Conservation (phyloP, 306 rosid genomes). For the barrel medic (Medicago truncatula) region DNA sequence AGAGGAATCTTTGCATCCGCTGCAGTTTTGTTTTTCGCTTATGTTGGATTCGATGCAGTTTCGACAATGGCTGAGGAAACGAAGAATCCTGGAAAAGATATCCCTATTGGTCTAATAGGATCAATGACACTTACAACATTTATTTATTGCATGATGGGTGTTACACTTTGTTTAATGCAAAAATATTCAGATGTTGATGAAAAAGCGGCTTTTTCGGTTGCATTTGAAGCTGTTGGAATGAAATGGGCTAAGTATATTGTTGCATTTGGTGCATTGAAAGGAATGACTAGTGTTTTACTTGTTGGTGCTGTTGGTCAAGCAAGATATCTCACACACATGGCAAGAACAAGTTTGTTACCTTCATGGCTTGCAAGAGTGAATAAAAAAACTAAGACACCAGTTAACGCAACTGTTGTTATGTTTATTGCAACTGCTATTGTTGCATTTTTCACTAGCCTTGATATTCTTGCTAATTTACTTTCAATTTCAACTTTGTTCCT, state of each 20-base stretch:
- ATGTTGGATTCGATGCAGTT: constrained; percentile 73
- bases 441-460: constrained; percentile 69
- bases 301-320: constrained; percentile 80
- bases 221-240: constrained; percentile 68
- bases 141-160: constrained; percentile 54
- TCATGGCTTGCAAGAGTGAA: constrained; percentile 69
- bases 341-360: constrained; percentile 70
- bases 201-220: constrained; percentile 60
- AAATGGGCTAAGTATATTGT: constrained; percentile 77
- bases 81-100: constrained; percentile 67
- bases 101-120: constrained; percentile 73
- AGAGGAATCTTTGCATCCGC: constrained; percentile 69
- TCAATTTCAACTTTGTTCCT: constrained; percentile 79
- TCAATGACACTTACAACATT: constrained; percentile 60
- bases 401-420: constrained; percentile 68
- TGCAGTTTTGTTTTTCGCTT: constrained; percentile 72
- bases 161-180: constrained; percentile 70
- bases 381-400: constrained; percentile 64
- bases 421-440: constrained; percentile 62
- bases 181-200: constrained; percentile 42
- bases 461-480: constrained; percentile 62
- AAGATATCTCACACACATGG: constrained; percentile 77
- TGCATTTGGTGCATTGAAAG: constrained; percentile 72
- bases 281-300: constrained; percentile 72
- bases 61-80: constrained; percentile 84